Base-by-base conservation (phyloP, 1,139 yeast genomes). In the Saccharomyces uvarum region DNA sequence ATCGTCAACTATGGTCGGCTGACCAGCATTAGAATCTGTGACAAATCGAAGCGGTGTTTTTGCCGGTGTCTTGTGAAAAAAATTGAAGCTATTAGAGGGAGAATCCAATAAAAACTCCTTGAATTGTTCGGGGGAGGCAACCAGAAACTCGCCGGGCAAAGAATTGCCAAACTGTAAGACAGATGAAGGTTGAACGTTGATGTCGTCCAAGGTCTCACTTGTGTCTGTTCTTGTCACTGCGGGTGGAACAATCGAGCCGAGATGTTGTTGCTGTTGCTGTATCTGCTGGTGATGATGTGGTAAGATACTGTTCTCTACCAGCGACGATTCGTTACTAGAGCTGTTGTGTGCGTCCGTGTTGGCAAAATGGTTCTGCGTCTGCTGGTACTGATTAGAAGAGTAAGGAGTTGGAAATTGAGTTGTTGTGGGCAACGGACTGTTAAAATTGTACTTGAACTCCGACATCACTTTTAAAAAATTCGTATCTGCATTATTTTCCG, bases 391-490 rank as follows among this genome's bases (percentile, higher is more conserved):
- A 46, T 60, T 61, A 33, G 62, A 59, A 3, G 71, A 65, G 52
- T 66, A 68, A 1, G 71, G 71, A 1, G 71, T 68, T 26, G 71
- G 71, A 31, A 67, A 65, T 46, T 66, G 67, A 9, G 67, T 64
- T 16, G 65, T 65, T 9, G 63, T 55, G 4, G 66, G 69, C 21
- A 64, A 48, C 3, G 70, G 70, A 54, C 70, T 66, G 48, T 65
- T 60, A 48, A 66, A 66, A 13, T 63, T 61, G 48, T 64, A 65
- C 53, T 66, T 66, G 47, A 62, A 53, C 28, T 63, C 68, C 16
- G 63, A 52, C 26, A 63, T 54, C 1, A 54, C 60, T 51, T 59
- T 63, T 52, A 62, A 63, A 50, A 63, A 63, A 48, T 56, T 59
- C 7, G 60, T 57, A 51, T 63, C 65, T 19, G 59, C 52, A 3